phyloP scores from a whole-genome alignment of 306 rosid species.

The Ormosia semicastrata region DNA sequence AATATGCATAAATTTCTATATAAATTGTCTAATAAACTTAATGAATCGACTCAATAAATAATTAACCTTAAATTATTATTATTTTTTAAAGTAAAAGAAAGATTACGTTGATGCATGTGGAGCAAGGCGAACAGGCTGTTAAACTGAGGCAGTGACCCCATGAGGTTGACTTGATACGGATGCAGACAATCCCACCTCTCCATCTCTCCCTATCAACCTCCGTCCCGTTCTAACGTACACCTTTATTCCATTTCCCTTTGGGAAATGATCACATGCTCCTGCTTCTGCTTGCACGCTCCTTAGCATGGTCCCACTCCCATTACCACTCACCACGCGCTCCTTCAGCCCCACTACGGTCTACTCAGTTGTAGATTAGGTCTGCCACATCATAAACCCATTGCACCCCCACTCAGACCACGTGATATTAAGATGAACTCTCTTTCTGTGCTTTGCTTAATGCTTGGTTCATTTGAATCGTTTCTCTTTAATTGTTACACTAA shows the following conservation, averaged over 20 bases:
- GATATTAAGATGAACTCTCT: background rate
- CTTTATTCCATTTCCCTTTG: slow-evolving; percentile 28
- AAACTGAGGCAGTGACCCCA: slow-evolving; percentile 32
- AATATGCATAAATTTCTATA: no score
- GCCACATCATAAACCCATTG: background rate
- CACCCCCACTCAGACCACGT: background rate
- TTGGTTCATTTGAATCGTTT: background rate
- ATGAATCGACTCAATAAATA: no score
- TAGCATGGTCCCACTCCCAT: slow-evolving; percentile 46
- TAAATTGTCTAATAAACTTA: no score
- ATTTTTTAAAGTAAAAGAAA: background rate
- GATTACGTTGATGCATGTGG: background rate
- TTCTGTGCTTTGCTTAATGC: background rate
- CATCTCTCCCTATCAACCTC: slow-evolving; percentile 34
- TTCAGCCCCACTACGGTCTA: background rate
- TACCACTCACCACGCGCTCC: slow-evolving; percentile 14
- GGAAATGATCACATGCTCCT: slow-evolving; percentile 46
- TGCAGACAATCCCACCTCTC: slow-evolving; percentile 32
- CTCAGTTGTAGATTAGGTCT: background rate
- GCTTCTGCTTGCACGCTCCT: slow-evolving; percentile 21
- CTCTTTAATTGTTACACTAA: background rate
- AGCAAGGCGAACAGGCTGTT: slow-evolving; percentile 33
- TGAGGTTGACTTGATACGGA: slow-evolving; percentile 34
- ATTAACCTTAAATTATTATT: no score
- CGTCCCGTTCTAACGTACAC: slow-evolving; percentile 52